These are phyloP conservation scores for Trichoderma cornu-damae DNA, from an alignment of 2,329 filamentous ascomycete genomes.

Conservation along the genomic window DNA sequence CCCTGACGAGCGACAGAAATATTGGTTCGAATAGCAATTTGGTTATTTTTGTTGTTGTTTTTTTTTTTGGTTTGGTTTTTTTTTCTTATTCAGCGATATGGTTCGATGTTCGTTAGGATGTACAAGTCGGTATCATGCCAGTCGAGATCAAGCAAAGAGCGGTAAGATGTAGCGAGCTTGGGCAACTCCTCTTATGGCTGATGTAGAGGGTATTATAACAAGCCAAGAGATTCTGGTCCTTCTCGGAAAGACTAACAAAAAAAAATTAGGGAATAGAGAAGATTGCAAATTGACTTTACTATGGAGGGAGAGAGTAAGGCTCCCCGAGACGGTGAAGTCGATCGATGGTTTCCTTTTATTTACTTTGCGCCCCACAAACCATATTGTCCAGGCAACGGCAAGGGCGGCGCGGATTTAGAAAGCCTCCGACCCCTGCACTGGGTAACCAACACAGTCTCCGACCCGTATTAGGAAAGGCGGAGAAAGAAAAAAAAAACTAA, in stretches of 20 bases:
- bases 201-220: background rate
- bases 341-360: conserved; percentile 40
- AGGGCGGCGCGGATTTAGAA: conserved; percentile 19
- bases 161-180: background rate
- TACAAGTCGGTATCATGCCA: background rate
- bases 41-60: background rate
- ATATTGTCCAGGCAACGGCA: conserved; percentile 36
- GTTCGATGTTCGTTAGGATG: background rate
- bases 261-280: conserved; percentile 17
- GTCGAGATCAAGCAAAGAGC: background rate
- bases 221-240: conserved; percentile 40
- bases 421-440: conserved; percentile 22
- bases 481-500: background rate
- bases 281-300: conserved; percentile 21
- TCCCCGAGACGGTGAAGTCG: conserved; percentile 22
- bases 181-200: background rate
- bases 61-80: background rate
- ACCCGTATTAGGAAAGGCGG: background rate
- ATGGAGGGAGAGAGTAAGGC: conserved; percentile 17
- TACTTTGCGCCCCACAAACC: conserved; percentile 37
- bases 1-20: background rate
- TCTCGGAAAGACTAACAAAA: conserved; percentile 30
- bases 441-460: conserved; percentile 3
- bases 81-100: background rate
- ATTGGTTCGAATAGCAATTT: conserved; percentile 37